Evolutionary conservation across 495 filamentous ascomycete species (phyloP), one percentile per base, ranked within the genome.

Genomic region (Pseudomonodictys pantanalensis): DNA sequence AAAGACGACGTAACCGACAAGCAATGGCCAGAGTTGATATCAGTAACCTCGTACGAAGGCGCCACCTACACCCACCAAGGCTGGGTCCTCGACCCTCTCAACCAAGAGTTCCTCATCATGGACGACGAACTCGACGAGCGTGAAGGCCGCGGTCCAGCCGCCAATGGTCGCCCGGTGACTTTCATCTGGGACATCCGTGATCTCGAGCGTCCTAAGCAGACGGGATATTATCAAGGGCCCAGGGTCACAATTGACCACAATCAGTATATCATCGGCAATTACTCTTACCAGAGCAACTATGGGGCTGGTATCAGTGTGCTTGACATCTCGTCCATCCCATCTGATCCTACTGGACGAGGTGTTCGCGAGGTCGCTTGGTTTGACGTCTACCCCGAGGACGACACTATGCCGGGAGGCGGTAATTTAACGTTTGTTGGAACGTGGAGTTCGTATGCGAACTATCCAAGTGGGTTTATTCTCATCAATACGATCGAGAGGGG

Each of bases 401-500:
- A 84, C 59, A 62, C 64, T 1, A 54, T 38, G 18, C 64, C 62
- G 18, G 69, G 68, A 25, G 76, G 73, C 43, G 80, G 79, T n/a
- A 64, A 71, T 20, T 51, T 78, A n/a, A 75, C 77, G 50, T 84
- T 83, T 60, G 69, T 76, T 20, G 81, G 82, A 11, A 77, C 76
- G 18, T 84, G 82, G 82, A 73, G 69, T 33, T 70, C 71, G 46
- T 83, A 81, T 71, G 75, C 80, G 0, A 77, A 73, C 65, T 84
- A 85, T 65, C 73, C 76, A 69, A 76, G 71, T 38, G 81, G 80
- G 3, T 78, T 73, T 67, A 74, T 85, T 35, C 60, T 83, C 42
- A 64, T 84, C 52, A 83, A 84, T 67, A 79, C 73, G n/a, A 83
- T 83, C 25, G 82, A 85, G 76, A 67, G 80, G 11, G 81, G 82